A percentile compares a stretch with the other conserved stretches of the same genome.
Conservation (phyloP, 2,329 filamentous ascomycete species). For the Fusarium zealandicum region DNA sequence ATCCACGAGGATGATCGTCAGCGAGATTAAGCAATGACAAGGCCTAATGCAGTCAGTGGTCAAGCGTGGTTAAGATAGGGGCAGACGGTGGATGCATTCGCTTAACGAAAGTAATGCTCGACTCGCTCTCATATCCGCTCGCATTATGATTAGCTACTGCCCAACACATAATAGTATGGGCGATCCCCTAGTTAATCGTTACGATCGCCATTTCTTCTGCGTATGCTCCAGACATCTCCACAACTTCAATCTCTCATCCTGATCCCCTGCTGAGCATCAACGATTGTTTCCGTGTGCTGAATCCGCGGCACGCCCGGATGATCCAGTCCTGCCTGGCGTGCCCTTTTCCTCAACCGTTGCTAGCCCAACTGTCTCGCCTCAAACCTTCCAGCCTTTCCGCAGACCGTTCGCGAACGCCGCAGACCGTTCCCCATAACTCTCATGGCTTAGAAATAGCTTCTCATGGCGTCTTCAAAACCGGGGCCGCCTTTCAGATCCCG, state of each 20-base stretch:
- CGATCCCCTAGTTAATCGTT: background rate
- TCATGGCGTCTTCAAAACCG: constrained; percentile 85
- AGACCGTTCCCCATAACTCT: background rate
- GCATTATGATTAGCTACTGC: too few relatives aligned
- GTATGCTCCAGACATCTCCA: background rate
- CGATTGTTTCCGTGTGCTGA: background rate
- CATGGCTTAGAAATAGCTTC: constrained; percentile 69
- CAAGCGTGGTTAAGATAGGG: constrained; percentile 10
- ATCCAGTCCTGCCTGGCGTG: constrained; percentile 2
- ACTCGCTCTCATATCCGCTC: background rate
- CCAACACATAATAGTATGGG: background rate
- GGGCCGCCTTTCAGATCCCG: constrained; percentile 81
- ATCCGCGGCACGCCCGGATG: background rate
- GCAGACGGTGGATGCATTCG: background rate
- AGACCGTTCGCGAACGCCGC: background rate
- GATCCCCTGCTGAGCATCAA: background rate
- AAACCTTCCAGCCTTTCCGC: constrained; percentile 1
- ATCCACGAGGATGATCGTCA: constrained; percentile 12
- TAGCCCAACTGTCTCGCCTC: constrained; percentile 2
- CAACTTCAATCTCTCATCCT: background rate
- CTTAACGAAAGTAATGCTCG: background rate
- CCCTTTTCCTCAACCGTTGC: background rate
- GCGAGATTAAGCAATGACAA: constrained; percentile 23
- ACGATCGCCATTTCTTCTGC: background rate
- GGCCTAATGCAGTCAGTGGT: background rate